These are phyloP conservation scores for Camellia oleifera DNA, from an alignment of 179 eudicot species.

Conservation along the genomic window DNA sequence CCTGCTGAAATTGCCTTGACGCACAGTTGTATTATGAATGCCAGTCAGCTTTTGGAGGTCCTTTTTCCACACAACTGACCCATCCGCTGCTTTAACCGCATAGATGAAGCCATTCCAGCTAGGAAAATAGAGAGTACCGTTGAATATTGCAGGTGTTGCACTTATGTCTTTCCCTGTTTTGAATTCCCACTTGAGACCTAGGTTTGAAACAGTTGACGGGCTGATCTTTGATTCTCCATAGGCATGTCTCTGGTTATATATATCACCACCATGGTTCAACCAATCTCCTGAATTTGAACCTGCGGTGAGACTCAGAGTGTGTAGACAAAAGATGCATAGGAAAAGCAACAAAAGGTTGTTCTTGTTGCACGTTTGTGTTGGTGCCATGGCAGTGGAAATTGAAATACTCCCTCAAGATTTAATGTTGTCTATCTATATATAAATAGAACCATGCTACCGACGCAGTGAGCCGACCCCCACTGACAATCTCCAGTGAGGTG, in stretches of 20 bases:
- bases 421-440: too few species aligned
- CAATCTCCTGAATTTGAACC: slow-evolving; percentile 11
- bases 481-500: too few species aligned
- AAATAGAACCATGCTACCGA: too few species aligned
- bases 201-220: slow-evolving; percentile 20
- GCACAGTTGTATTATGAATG: background rate
- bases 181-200: slow-evolving; percentile 33
- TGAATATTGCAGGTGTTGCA: slow-evolving; percentile 35
- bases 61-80: slow-evolving; percentile 29
- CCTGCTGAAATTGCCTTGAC: background rate
- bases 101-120: slow-evolving; percentile 39
- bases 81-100: slow-evolving; percentile 21
- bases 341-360: too few species aligned
- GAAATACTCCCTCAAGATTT: too few species aligned
- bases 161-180: slow-evolving; percentile 27
- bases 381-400: too few species aligned
- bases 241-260: slow-evolving; percentile 30
- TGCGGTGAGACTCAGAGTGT: too few species aligned
- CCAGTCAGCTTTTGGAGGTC: slow-evolving; percentile 30
- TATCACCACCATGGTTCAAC: slow-evolving; percentile 41
- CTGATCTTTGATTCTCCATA: slow-evolving; percentile 26
- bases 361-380: too few species aligned
- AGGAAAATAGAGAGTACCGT: slow-evolving; percentile 33
- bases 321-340: too few species aligned
- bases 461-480: too few species aligned